Evolutionary conservation across 352 stramenopile genomes (phyloP).

Genomic region (Pythium oligandrum): DNA sequence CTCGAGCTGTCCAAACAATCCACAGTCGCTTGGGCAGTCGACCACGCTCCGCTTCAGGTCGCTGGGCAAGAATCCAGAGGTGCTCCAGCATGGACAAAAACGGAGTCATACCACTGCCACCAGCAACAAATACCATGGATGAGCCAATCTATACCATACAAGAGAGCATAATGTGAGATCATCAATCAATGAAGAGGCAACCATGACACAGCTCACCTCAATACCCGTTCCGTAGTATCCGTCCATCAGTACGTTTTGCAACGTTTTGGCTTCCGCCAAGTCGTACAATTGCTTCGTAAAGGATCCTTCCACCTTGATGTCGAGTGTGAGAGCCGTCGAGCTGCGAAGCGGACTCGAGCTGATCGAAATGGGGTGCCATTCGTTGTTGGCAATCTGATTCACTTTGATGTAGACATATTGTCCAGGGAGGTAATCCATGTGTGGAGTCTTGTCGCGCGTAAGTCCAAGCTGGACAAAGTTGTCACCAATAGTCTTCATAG

Average conservation of each 20-base stretch:
- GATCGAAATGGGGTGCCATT: constrained; percentile 76
- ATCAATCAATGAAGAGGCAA: too few relatives aligned
- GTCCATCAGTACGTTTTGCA: constrained; percentile 50
- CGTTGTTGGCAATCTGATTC: constrained; percentile 35
- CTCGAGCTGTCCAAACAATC: constrained; percentile 20
- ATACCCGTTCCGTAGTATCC: constrained; percentile 69
- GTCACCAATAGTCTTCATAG: constrained; percentile 23
- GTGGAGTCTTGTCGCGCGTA: constrained; percentile 16
- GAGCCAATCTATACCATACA: constrained; percentile 9
- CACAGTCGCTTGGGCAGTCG: constrained; percentile 11
- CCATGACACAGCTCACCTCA: constrained; percentile 9
- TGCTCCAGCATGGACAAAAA: constrained; percentile 66
- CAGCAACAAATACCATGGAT: constrained; percentile 68
- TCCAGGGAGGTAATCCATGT: constrained; percentile 34
- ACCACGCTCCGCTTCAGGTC: background rate
- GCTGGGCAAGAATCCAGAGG: constrained; percentile 29
- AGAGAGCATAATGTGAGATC: too few relatives aligned
- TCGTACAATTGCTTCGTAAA: constrained; percentile 53
- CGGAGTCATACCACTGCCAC: constrained; percentile 67
- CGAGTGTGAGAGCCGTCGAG: constrained; percentile 38
- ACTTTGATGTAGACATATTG: constrained; percentile 78
- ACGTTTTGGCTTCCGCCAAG: constrained; percentile 33
- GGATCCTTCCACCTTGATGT: constrained; percentile 54
- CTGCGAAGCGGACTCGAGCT: constrained; percentile 48
- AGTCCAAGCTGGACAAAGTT: constrained; percentile 58